Percentiles rank a stretch among this genome's conserved stretches.
phyloP scores from a whole-genome alignment of 805 yeast species.

The Cyberlindnera veronae region DNA sequence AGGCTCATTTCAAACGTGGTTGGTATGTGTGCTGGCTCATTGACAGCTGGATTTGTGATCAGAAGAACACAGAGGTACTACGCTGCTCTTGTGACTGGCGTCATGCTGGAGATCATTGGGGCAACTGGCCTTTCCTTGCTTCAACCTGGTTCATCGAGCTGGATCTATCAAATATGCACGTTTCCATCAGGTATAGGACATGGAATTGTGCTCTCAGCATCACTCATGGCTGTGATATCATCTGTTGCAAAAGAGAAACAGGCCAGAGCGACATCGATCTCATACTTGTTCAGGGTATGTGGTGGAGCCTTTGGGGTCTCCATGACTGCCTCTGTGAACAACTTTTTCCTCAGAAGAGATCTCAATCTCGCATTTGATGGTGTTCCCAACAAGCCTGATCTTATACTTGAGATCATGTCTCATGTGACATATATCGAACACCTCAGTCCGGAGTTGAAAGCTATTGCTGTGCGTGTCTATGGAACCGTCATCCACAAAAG shows the following conservation, averaged over 20 bases:
- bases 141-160: not conserved
- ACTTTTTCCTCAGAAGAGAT: constrained; percentile 11
- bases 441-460: constrained; percentile 11
- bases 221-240: constrained; percentile 62
- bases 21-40: constrained; percentile 41
- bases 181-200: constrained; percentile 42
- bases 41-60: constrained; percentile 38
- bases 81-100: constrained; percentile 33
- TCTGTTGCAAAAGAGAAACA: constrained; percentile 61
- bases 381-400: constrained; percentile 7
- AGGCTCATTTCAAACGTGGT: constrained; percentile 39
- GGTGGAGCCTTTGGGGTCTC: constrained; percentile 46
- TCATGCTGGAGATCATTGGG: constrained; percentile 35
- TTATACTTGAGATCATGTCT: constrained; percentile 14
- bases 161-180: constrained; percentile 22
- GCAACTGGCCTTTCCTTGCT: constrained; percentile 1
- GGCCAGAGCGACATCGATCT: constrained; percentile 61
- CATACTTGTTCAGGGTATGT: constrained; percentile 58
- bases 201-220: constrained; percentile 58
- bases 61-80: constrained; percentile 29
- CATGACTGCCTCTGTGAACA: constrained; percentile 11
- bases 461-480: constrained; percentile 5
- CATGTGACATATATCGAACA: constrained; percentile 18
- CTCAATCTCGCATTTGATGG: constrained; percentile 14
- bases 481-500: constrained; percentile 7